Percentiles rank a stretch among this genome's conserved stretches.
phyloP scores from a whole-genome alignment of 139 green algal species.

The Gonium pectorale region DNA sequence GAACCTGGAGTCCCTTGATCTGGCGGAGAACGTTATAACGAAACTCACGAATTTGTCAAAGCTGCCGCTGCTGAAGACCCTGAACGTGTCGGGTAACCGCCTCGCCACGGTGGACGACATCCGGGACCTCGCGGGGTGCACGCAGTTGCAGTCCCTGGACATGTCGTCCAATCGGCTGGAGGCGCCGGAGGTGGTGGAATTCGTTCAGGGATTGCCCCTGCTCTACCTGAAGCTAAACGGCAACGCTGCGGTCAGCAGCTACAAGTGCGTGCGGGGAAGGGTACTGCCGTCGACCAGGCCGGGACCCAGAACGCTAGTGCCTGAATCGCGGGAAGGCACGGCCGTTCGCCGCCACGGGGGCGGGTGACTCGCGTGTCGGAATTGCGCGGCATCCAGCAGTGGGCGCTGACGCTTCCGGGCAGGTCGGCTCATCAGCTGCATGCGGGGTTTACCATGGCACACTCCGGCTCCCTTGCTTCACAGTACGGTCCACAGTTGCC shows the following conservation, averaged over 20 bases:
- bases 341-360: too few species aligned
- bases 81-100: constrained; percentile 69
- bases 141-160: constrained; percentile 68
- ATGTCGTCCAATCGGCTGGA: constrained; percentile 66
- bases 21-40: constrained; percentile 75
- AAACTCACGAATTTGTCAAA: constrained; percentile 52
- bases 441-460: too few species aligned
- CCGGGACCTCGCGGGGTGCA: constrained; percentile 52
- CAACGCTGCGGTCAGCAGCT: constrained; percentile 71
- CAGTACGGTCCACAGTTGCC: too few species aligned
- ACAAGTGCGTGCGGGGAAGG: constrained; percentile 40
- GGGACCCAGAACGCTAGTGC: not conserved
- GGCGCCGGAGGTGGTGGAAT: constrained; percentile 56
- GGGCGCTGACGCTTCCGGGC: too few species aligned
- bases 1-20: constrained; percentile 71
- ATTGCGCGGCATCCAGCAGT: too few species aligned
- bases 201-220: constrained; percentile 58
- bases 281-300: not conserved
- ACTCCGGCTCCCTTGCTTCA: too few species aligned
- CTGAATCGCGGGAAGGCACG: too few species aligned
- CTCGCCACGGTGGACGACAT: constrained; percentile 60
- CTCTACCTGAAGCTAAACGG: constrained; percentile 70
- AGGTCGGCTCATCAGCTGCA: not conserved
- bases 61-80: constrained; percentile 64
- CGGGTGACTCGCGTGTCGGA: too few species aligned